Evolutionary conservation across 805 yeast genomes (phyloP).

Genomic region (Candida dendrica): DNA sequence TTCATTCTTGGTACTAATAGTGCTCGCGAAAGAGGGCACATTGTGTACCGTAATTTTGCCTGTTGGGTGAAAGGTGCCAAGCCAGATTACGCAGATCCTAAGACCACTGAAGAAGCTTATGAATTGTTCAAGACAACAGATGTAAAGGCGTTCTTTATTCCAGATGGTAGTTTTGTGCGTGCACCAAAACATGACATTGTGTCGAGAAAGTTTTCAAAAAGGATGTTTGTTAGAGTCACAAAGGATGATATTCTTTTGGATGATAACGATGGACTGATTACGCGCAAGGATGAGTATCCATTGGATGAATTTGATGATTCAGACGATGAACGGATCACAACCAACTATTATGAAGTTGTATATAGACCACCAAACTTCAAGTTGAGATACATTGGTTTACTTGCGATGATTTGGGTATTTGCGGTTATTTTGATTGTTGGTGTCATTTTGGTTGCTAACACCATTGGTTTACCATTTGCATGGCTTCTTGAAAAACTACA

Average conservation of each 20-base stretch:
- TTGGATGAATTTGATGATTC: constrained; percentile 34
- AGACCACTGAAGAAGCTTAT: constrained; percentile 37
- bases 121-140: constrained; percentile 33
- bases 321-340: constrained; percentile 33
- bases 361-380: constrained; percentile 81
- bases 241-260: constrained; percentile 60
- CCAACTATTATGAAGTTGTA: constrained; percentile 58
- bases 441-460: constrained; percentile 12
- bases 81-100: constrained; percentile 57
- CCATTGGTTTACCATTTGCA: constrained; percentile 21
- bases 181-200: constrained; percentile 83
- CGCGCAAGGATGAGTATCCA: constrained; percentile 23
- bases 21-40: constrained; percentile 64
- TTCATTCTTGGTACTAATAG: constrained; percentile 60
- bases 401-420: constrained; percentile 37
- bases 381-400: constrained; percentile 38
- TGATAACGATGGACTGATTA: constrained; percentile 19
- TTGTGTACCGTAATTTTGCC: constrained; percentile 44
- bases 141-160: constrained; percentile 55
- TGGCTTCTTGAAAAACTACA: neutral
- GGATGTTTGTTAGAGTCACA: constrained; percentile 77
- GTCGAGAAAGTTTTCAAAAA: constrained; percentile 54
- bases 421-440: constrained; percentile 28
- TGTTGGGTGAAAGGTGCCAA: constrained; percentile 33
- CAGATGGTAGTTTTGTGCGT: constrained; percentile 75